phyloP scores from a whole-genome alignment of 2,329 filamentous ascomycete species.

The Penicillium sp. region DNA sequence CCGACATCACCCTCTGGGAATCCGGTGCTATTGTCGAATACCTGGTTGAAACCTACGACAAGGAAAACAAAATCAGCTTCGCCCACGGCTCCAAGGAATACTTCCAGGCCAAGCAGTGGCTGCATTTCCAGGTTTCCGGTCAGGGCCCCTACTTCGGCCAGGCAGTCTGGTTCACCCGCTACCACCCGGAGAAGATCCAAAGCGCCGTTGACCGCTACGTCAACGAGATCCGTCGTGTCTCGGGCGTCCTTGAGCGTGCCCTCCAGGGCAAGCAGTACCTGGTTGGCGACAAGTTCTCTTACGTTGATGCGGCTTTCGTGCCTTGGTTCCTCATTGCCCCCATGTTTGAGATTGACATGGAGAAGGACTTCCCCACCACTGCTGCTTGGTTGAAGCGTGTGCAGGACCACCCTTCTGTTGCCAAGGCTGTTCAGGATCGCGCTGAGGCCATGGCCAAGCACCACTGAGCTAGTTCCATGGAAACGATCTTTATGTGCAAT shows the following conservation, averaged over 20 bases:
- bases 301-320: slow-evolving; percentile 46
- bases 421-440: slow-evolving; percentile 21
- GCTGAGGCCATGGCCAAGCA: slow-evolving; percentile 9
- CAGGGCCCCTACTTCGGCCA: slow-evolving; percentile 56
- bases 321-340: slow-evolving; percentile 32
- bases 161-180: slow-evolving; percentile 45
- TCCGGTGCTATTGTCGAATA: slow-evolving; percentile 50
- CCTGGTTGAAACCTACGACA: slow-evolving; percentile 49
- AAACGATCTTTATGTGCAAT: not conserved
- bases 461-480: not conserved
- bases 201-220: slow-evolving; percentile 49
- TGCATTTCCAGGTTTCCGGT: slow-evolving; percentile 49
- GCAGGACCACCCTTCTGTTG: slow-evolving; percentile 28
- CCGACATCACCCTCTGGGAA: slow-evolving; percentile 45
- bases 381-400: slow-evolving; percentile 33
- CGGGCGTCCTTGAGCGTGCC: slow-evolving; percentile 45
- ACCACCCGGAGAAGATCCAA: slow-evolving; percentile 46
- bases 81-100: slow-evolving; percentile 33
- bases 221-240: slow-evolving; percentile 48
- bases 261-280: slow-evolving; percentile 43
- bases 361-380: slow-evolving; percentile 31
- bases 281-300: slow-evolving; percentile 46
- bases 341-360: slow-evolving; percentile 25
- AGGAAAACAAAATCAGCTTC: slow-evolving; percentile 40
- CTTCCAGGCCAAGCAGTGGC: slow-evolving; percentile 47